Evolutionary conservation across 1,139 yeast genomes (phyloP), one percentile per base, ranked within the genome.

Genomic region (Saccharomyces hybrid): DNA sequence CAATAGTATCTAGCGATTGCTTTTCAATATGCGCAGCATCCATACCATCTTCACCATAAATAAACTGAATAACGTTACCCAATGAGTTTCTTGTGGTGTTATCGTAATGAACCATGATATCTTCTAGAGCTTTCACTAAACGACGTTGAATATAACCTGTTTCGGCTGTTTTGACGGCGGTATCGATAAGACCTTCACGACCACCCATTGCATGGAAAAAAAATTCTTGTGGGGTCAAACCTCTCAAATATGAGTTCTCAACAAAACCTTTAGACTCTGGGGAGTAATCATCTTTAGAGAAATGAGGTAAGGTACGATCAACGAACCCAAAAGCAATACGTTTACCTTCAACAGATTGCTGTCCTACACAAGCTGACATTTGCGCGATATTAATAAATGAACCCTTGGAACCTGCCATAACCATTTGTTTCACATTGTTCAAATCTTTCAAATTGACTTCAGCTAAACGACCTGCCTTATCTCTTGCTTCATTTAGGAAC

Each of bases 121-220:
- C 99, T 73, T 95, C 99, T 72, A 95, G 78, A 9, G 99, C 99
- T 72, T 95, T 95, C 51, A 95, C 96, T 72, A 95, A 78, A 80
- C 99, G 95, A 79, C 99, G 93, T 76, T 95, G 99, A 70, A 93
- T 95, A 74, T 93, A 93, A 75, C 99, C 99, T 34, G 99, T 93
- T 75, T 93, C 99, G 2, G 99, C 99, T 47, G 99, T 93, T 73
- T 91, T 91, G 51, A 91, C 98, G 14, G 98, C 98, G 56, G 99
- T 93, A 82, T 93, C 99, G 73, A 93, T 93, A 71, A 93, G 82
- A 82, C 99, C 99, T 78, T 93, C 99, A 81, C 99, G 89, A 80
- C 99, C 99, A 66, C 99, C 99, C 99, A 95, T 95, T 54, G 99
- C 99, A 72, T 95, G 99, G 86, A 93, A 93, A 71, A 95, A 95